phyloP scores from a whole-genome alignment of 2,329 filamentous ascomycete species.

The Cytospora schulzeri region DNA sequence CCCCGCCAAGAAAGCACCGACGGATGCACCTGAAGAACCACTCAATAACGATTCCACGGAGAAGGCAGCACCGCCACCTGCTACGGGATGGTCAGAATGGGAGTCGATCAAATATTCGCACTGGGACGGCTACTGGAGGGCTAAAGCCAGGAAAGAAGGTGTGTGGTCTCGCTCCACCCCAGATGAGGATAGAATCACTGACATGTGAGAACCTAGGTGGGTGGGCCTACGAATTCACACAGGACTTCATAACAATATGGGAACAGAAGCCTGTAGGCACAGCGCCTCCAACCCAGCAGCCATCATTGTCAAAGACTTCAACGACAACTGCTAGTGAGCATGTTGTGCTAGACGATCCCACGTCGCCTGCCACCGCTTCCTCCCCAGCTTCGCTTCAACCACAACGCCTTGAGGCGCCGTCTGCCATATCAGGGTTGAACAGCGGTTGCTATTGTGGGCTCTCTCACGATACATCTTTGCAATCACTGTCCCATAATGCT shows the following conservation, averaged over 20 bases:
- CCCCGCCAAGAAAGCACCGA: not conserved
- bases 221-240: conserved; percentile 24
- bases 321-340: conserved; percentile 21
- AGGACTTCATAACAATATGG: conserved; percentile 22
- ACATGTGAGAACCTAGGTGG: conserved; percentile 16
- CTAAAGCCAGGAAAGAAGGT: conserved; percentile 13
- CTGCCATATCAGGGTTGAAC: not conserved
- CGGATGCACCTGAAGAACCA: conserved; percentile 9
- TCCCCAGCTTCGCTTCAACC: not conserved
- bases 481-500: conserved; percentile 5
- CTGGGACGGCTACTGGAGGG: conserved; percentile 27
- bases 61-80: not conserved
- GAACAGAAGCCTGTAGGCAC: conserved; percentile 12
- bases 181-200: not conserved
- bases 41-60: conserved; percentile 1
- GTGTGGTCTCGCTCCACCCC: not conserved
- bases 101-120: conserved; percentile 2
- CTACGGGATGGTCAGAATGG: conserved; percentile 23
- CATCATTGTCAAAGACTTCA: not conserved
- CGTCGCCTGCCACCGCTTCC: conserved; percentile 4
- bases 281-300: not conserved
- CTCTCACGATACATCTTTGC: not conserved
- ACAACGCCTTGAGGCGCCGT: not conserved
- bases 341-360: conserved; percentile 13
- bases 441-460: not conserved